Conservation (phyloP, 2,329 filamentous ascomycete genomes). For the Fusarium sp. region DNA sequence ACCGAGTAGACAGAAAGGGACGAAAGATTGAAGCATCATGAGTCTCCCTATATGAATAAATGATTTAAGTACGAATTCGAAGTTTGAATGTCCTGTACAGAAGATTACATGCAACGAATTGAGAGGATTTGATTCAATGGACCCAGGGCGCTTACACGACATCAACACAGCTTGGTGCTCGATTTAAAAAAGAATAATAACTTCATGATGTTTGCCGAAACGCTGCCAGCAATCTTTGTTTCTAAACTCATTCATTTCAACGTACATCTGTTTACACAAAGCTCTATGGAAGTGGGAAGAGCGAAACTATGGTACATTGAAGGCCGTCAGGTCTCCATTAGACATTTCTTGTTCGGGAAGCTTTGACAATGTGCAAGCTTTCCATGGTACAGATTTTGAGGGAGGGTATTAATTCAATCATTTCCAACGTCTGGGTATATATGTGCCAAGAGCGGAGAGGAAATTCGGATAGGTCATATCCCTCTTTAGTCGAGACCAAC, state of each 20-base stretch:
- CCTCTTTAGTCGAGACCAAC: conserved; percentile 65
- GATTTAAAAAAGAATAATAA: conserved; percentile 31
- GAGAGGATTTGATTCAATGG: no score
- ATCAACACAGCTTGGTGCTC: not conserved
- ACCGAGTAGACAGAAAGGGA: conserved; percentile 88
- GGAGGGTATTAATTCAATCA: conserved; percentile 31
- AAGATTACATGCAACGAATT: not conserved
- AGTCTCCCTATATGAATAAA: conserved; percentile 1
- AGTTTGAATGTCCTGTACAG: not conserved
- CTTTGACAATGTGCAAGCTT: conserved; percentile 21
- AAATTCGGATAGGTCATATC: conserved; percentile 25
- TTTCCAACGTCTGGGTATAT: conserved; percentile 40
- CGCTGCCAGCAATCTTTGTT: conserved; percentile 49
- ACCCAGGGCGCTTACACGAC: not conserved
- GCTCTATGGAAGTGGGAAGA: conserved; percentile 55
- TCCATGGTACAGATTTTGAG: conserved; percentile 29
- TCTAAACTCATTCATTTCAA: conserved; percentile 51
- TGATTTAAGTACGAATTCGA: conserved; percentile 10
- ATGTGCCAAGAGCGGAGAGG: conserved; percentile 35
- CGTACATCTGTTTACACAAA: conserved; percentile 58
- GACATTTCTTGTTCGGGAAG: conserved; percentile 32
- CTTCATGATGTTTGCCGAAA: conserved; percentile 48
- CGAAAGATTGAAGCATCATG: conserved; percentile 65
- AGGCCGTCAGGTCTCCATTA: conserved; percentile 49
- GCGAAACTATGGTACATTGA: conserved; percentile 57